Evolutionary conservation across 306 rosid genomes (phyloP), one percentile per base, ranked within the genome.

Genomic region (Cicer yamashitae): DNA sequence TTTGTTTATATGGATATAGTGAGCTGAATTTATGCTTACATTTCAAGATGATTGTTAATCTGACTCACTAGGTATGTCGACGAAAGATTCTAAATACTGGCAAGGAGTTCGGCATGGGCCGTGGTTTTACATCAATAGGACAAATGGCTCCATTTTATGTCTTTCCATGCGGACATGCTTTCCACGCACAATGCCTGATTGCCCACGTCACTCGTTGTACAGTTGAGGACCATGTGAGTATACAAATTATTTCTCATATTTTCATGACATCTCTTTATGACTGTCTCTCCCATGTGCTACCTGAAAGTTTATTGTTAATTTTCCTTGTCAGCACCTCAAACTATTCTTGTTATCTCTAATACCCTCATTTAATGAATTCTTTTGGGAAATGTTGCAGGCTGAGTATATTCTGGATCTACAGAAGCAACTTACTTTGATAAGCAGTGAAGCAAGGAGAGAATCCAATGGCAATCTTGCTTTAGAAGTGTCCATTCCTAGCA

Each of bases 101-200:
- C 77, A 86, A 91, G 83, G 98, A 90, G 73, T 81, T 84, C 25
- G 89, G 87, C 78, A 76, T 86, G 79, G 80, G 88, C 57, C 87
- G 86, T 74, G 97, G 94, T 43, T 94, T 79, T 82, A 76, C 92
- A 53, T 83, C 94, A 71, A 89, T 89, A 8, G 98, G 93, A 80
- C 90, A 88, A 77, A 90, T 94, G 96, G 91, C 98, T 57, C 96
- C 98, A 2, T 94, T 94, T 84, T 94, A 91, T 84, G 94, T 94
- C 80, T 94, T 91, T 73, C 98, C 97, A 5, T 94, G 98, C 56
- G 96, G 96, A 57, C 97, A 94, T 51, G 87, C 93, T 82, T 94
- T 94, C 88, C 98, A 94, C 73, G 87, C 98, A 8, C 85, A 89
- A 43, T 94, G 98, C 79, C 81, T 94, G 80, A 87, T 94, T 67